Evolutionary conservation across 192 early-diverging fungal species (phyloP), one percentile per base, ranked within the genome.

Genomic region (Coemansia sp.): DNA sequence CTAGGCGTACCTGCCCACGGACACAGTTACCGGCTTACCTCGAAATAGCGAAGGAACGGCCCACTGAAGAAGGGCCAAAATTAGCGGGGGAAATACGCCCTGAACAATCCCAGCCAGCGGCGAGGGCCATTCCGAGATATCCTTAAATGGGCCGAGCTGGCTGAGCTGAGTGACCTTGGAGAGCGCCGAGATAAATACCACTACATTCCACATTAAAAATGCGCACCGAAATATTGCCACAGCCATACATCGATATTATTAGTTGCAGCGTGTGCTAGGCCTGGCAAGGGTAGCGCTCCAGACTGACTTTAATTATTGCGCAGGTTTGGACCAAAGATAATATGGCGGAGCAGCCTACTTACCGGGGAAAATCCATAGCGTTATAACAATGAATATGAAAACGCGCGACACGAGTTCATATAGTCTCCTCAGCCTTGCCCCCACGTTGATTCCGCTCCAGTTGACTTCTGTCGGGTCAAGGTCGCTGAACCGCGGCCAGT

Each of bases 1-100:
- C 32, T 5, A 7, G 32, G 7, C 32, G 7, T 5, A 35, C 32
- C 32, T 2, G 32, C 4, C 51, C 51, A 24, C 37, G 10, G 7
- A 10, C 36, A 24, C 35, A 24, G 35, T 8, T 37, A 11, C 14
- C 14, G 8, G 19, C 60, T 24, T 62, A 19, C 60, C 32, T 36
- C 63, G 47, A 37, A 65, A 54, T 3, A 56, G 20, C 0, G 19
- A 38, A 7, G 63, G 46, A 4, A 65, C 36, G 2, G 15, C 35
- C 46, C 38, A 37, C 38, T 65, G 62, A 15, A 66, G 51, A 35
- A 66, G 8, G 2, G 38, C 51, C 64, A 66, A 14, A 20, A 59
- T 59, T n/a, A 66, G 27, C 17, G 64, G 54, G 19, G 64, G 64
- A 7, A 66, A 66, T 11, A 66, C 57, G 40, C 64, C 64, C 53